These are phyloP conservation scores for Rubia balearica DNA, from an alignment of 305 asterid species.

Conservation along the genomic window DNA sequence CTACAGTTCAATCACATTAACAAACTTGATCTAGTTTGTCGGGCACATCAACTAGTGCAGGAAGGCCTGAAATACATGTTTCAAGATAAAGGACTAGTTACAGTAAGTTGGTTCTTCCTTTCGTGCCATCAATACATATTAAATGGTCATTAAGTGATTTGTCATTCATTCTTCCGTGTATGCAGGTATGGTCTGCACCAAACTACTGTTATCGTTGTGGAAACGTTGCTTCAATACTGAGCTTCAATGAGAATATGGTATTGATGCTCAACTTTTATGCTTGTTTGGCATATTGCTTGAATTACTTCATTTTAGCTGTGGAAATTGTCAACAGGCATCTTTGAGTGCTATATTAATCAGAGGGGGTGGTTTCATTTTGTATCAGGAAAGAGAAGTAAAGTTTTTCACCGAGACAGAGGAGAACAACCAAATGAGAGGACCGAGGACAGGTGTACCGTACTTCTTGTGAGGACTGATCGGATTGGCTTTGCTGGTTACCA, in stretches of 20 bases:
- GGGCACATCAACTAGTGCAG: conserved; percentile 99
- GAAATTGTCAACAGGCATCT: not conserved
- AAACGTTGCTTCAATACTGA: conserved; percentile 92
- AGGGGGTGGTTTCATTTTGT: not conserved
- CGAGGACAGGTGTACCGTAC: conserved; percentile 95
- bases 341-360: not conserved
- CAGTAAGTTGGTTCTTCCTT: conserved; percentile 50
- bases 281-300: not conserved
- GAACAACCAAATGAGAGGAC: conserved; percentile 99
- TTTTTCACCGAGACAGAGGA: conserved; percentile 98
- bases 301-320: not conserved
- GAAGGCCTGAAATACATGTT: conserved; percentile 98
- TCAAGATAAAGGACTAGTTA: conserved; percentile 97
- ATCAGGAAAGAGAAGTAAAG: conserved; percentile 88
- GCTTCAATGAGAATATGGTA: conserved; percentile 98
- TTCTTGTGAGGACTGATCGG: conserved; percentile 40
- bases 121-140: not conserved
- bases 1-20: conserved; percentile 92
- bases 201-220: conserved; percentile 99
- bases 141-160: not conserved
- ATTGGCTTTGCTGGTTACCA: conserved; percentile 11
- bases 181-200: conserved; percentile 99
- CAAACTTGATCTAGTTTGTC: conserved; percentile 91
- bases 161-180: conserved; percentile 8
- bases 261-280: not conserved